Evolutionary conservation across 352 stramenopile species (phyloP), one percentile per base, ranked within the genome.

Genomic region (Phytophthora ramorum): DNA sequence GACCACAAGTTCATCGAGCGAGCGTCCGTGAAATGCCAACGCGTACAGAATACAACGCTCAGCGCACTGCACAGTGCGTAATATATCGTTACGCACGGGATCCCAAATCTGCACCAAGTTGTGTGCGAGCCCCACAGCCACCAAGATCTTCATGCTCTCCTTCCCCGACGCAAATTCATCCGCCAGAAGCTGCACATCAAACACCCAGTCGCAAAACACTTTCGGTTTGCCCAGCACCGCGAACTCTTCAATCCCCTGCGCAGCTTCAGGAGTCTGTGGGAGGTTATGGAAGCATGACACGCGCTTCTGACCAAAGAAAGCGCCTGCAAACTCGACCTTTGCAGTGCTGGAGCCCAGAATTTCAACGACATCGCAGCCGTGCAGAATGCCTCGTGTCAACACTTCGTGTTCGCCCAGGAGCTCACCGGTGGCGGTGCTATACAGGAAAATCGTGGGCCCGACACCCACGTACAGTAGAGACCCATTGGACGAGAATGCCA

Each of bases 101-200:
- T 89, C 59, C 87, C 87, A 96, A 30, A 96, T 70, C 66, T 95
- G 81, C 30, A 96, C 77, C 7, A 90, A 87, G 65, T 96, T 96
- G 73, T 96, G 87, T 26, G 87, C 87, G 13, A 96, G 51, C 3
- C 89, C 89, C n/a, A 96, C 70, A 8, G 81, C 89, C 32, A 87
- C 67, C 13, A 70, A 43, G 5, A 79, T 71, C 38, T 80, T 76
- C 12, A 45, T 46, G 19, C 54, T 53, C 16, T 64, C 22, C 7
- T 24, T 17, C 10, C 17, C n/a, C 7, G 53, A 22, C 9, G 66
- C 49, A 32, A 84, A 46, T 7, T 73, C 64, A 12, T 40, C 41
- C 8, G 78, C 73, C 30, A 95, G 63, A 38, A 95, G 63, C 32
- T 86, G 84, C 56, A 86, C 84, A 63, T 95, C 87, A 19, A 95